Evolutionary conservation across 768 basidiomycete species (phyloP).

Genomic region (Suillus americanus): DNA sequence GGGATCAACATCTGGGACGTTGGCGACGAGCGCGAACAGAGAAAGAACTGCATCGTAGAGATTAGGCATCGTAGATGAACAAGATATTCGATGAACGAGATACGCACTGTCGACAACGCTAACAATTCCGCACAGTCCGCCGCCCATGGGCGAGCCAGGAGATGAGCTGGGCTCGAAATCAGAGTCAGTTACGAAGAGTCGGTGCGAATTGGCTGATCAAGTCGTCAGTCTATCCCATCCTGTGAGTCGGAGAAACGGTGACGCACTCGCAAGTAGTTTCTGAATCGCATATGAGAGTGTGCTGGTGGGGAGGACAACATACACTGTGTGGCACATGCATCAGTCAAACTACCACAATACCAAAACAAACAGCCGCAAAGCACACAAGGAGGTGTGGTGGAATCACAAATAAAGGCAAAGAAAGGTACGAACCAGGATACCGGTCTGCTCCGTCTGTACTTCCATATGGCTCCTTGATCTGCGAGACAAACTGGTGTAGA

Average conservation of each 20-base stretch:
- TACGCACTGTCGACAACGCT: conserved; percentile 78
- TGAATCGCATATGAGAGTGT: conserved; percentile 70
- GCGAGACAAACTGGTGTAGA: conserved; percentile 65
- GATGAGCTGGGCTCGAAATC: conserved; percentile 54
- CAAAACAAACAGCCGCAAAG: neutral
- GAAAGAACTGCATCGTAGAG: conserved; percentile 57
- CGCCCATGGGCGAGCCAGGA: conserved; percentile 40
- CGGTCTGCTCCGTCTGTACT: conserved; percentile 76
- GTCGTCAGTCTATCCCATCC: neutral
- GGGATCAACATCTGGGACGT: conserved; percentile 74
- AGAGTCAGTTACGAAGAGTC: conserved; percentile 68
- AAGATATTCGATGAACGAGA: neutral
- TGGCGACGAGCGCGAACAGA: conserved; percentile 72
- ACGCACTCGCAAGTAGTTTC: conserved; percentile 80
- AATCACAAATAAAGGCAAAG: neutral
- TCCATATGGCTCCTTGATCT: conserved; percentile 79
- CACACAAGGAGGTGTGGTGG: neutral
- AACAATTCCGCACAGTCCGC: conserved; percentile 69
- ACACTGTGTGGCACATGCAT: conserved; percentile 45
- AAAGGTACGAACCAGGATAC: conserved; percentile 58
- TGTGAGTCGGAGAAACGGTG: neutral
- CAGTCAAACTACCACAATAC: neutral
- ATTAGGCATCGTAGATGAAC: conserved; percentile 3
- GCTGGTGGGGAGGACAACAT: conserved; percentile 67
- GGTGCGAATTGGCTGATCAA: conserved; percentile 67